Evolutionary conservation across 345 rosid species (phyloP), one percentile per base, ranked within the genome.

Genomic region (Murraya paniculata): DNA sequence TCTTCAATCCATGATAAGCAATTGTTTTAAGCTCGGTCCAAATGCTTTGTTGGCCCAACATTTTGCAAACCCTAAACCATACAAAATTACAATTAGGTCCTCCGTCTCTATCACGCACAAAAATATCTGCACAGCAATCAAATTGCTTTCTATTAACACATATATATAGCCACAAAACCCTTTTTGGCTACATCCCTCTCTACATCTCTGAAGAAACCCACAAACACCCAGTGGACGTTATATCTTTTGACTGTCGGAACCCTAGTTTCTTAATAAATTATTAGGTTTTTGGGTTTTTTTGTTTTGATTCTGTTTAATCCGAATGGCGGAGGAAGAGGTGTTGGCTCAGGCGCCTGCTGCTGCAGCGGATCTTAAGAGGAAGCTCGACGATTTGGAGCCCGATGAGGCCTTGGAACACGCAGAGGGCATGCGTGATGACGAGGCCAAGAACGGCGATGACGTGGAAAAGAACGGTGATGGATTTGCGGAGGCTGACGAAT

Each of bases 261-360:
- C 22, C 38, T 41, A 39, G n/a, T 39, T 24, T 41, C 53, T 25
- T 41, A 21, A 70, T 27, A 14, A 13, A 45, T 13, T 13, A 45
- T 35, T 4, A 19, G 9, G 30, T 36, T 28, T 41, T 24, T 25
- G 1, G 14, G 65, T 36, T 38, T 67, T 30, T 30, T 53, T 3
- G 36, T 55, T 58, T 33, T 24, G 25, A 9, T 19, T 45, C 31
- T 60, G 71, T 30, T 18, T 24, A 11, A 14, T 53, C 36, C 35
- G 6, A 50, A 92, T 92, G 95, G 88, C 92, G 68, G 97, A 89
- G 78, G 93, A 91, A 82, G 95, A 86, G 73, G 85, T 86, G 27
- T 86, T 78, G n/a, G 78, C 81, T n/a, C 69, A 71, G 57, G 81
- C 68, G 35, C 74, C 84, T 33, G 75, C 85, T 30, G 81, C 68